A percentile compares a stretch with the other conserved stretches of the same genome.
Conservation (phyloP, 208 protist genomes). For the Leishmania guyanensis region DNA sequence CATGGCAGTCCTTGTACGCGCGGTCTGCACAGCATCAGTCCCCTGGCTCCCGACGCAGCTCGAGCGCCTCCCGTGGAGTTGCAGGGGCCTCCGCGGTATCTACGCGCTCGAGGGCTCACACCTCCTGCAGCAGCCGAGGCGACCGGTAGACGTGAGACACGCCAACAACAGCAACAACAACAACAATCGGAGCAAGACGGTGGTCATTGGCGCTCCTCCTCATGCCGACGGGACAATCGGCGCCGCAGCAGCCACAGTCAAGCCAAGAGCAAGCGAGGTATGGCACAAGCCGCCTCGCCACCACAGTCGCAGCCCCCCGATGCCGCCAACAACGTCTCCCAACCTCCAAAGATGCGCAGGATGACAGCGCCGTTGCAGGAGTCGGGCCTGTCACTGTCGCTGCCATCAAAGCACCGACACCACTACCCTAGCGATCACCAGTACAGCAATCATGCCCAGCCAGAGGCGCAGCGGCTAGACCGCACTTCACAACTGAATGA, state of each 20-base stretch:
- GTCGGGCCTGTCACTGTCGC: neutral
- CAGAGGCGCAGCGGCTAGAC: neutral
- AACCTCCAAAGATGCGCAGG: neutral
- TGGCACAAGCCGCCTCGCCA: neutral
- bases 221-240: neutral
- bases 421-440: neutral
- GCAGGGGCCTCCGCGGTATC: constrained; percentile 36
- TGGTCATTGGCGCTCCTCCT: neutral
- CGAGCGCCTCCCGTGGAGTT: constrained; percentile 36
- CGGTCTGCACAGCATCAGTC: constrained; percentile 40
- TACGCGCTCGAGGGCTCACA: constrained; percentile 26
- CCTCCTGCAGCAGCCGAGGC: neutral
- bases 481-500: neutral
- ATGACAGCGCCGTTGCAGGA: neutral
- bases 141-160: neutral
- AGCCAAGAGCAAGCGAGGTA: neutral
- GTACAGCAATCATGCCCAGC: neutral
- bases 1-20: constrained; percentile 32
- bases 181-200: neutral
- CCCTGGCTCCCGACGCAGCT: constrained; percentile 29
- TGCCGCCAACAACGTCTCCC: neutral
- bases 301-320: neutral
- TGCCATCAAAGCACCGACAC: neutral
- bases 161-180: neutral
- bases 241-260: neutral